Conservation (phyloP, 73 alveolate genomes). For the Paramecium sonneborni region DNA sequence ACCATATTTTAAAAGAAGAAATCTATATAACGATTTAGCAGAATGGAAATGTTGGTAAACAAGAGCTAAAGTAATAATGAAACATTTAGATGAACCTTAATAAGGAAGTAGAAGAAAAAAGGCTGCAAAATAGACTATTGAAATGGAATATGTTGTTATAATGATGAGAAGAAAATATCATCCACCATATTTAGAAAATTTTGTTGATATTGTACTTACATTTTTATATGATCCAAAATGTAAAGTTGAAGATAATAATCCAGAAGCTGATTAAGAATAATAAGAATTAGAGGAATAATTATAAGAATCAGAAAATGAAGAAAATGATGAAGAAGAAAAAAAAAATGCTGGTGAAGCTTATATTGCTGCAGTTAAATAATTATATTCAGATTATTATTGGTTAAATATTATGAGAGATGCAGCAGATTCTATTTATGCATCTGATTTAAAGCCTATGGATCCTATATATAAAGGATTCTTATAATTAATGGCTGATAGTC, state of each 20-base stretch:
- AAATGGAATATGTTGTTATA: neutral
- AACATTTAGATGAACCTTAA: neutral
- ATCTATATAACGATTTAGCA: constrained; percentile 1
- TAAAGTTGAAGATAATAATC: constrained; percentile 10
- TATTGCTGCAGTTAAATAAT: neutral
- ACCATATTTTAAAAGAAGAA: constrained; percentile 1
- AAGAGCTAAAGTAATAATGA: neutral
- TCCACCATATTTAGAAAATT: constrained; percentile 40
- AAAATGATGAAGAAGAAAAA: constrained; percentile 8
- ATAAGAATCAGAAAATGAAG: constrained; percentile 14
- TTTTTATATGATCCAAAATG: neutral
- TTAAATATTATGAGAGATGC: constrained; percentile 32
- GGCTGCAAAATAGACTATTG: neutral
- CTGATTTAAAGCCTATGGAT: constrained; percentile 13
- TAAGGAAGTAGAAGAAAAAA: neutral
- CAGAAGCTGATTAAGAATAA: neutral
- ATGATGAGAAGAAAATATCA: constrained; percentile 21
- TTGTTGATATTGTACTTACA: constrained; percentile 31
- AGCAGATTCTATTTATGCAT: neutral
- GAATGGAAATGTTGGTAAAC: constrained; percentile 50
- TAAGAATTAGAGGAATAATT: constrained; percentile 8
- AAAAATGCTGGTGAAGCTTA: constrained; percentile 53
- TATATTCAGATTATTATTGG: neutral
- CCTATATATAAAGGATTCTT: neutral
- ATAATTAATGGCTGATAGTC: constrained; percentile 8